phyloP scores from a whole-genome alignment of 441 rosid genomes.

The Adansonia grandidieri region DNA sequence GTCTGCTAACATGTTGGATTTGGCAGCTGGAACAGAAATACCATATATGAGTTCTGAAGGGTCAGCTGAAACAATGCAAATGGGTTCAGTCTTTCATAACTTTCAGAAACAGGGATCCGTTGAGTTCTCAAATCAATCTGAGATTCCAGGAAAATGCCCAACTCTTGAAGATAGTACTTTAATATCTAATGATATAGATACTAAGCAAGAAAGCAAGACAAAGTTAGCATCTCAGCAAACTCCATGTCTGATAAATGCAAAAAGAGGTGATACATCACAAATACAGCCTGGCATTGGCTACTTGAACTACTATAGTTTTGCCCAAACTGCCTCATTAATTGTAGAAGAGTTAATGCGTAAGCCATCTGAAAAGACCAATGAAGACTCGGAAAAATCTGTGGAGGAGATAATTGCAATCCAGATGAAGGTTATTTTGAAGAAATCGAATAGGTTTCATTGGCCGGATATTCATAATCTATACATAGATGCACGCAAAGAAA shows the following conservation, averaged over 20 bases:
- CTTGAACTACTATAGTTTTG: constrained; percentile 75
- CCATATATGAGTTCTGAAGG: constrained; percentile 67
- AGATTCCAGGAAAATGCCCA: constrained; percentile 30
- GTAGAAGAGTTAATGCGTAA: constrained; percentile 68
- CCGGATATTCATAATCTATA: constrained; percentile 49
- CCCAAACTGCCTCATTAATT: constrained; percentile 66
- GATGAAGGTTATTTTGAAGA: constrained; percentile 78
- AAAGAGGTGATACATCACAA: constrained; percentile 37
- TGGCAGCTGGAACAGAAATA: constrained; percentile 40
- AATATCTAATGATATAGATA: constrained; percentile 41
- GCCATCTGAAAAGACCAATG: constrained; percentile 46
- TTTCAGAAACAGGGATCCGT: constrained; percentile 46
- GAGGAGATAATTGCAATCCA: constrained; percentile 75
- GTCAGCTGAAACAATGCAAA: constrained; percentile 64
- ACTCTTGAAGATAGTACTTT: constrained; percentile 37
- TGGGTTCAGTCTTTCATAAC: constrained; percentile 48
- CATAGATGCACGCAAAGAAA: constrained; percentile 61
- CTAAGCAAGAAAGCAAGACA: constrained; percentile 36
- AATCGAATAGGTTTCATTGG: constrained; percentile 64
- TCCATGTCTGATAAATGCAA: constrained; percentile 38
- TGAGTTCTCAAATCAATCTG: constrained; percentile 36
- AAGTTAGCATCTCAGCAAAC: constrained; percentile 37
- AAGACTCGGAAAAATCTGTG: constrained; percentile 45
- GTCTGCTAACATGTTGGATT: constrained; percentile 44
- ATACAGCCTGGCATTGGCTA: constrained; percentile 50